Evolutionary conservation across 768 basidiomycete genomes (phyloP).

Genomic region (Podaxis sp.): DNA sequence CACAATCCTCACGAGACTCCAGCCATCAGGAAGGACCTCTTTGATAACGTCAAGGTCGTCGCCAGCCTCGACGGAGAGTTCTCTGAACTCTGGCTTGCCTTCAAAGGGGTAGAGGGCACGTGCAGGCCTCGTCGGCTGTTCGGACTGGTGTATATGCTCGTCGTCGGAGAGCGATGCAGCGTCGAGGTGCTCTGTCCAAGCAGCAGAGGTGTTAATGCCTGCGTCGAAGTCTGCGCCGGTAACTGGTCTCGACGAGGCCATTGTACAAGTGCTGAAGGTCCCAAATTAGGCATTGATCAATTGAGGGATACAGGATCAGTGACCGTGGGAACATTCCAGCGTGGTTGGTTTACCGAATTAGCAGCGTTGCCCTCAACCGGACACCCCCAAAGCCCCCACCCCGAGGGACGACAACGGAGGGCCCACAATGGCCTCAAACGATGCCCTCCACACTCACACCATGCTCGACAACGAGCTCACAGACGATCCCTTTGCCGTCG

Average conservation of each 20-base stretch:
- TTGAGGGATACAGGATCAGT: background rate
- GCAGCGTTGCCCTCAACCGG: background rate
- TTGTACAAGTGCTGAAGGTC: background rate
- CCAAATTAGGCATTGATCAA: background rate
- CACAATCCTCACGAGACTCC: conserved; percentile 67
- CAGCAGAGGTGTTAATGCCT: conserved; percentile 74
- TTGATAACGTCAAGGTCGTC: conserved; percentile 71
- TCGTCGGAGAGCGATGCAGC: conserved; percentile 40
- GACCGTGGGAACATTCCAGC: conserved; percentile 1
- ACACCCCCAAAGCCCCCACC: background rate
- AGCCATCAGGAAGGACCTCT: conserved; percentile 74
- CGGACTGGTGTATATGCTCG: conserved; percentile 35
- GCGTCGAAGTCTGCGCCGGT: conserved; percentile 62
- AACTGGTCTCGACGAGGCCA: conserved; percentile 13
- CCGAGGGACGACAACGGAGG: background rate
- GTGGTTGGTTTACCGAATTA: conserved; percentile 3
- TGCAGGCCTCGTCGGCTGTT: conserved; percentile 45
- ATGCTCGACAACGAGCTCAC: background rate
- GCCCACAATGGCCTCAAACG: background rate
- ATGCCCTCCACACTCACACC: background rate
- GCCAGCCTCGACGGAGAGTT: conserved; percentile 67
- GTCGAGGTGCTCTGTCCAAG: conserved; percentile 59
- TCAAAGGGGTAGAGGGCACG: conserved; percentile 74
- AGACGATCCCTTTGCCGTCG: conserved; percentile 12
- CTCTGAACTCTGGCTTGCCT: conserved; percentile 74